Conservation (phyloP, 371 early-diverging fungal species). For the Amoeboaphelidium protococcarum region DNA sequence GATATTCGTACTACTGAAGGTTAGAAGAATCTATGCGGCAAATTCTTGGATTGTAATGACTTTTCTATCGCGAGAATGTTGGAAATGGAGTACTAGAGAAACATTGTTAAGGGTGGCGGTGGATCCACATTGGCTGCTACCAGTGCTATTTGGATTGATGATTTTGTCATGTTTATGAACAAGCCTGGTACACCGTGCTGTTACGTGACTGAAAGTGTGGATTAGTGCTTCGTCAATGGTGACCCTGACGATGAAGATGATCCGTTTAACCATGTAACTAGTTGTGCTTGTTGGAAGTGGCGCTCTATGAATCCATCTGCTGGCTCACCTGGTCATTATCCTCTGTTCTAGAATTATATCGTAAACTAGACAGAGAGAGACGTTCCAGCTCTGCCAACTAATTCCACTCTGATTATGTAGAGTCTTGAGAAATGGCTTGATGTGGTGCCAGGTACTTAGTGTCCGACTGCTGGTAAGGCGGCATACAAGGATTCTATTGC, state of each 20-base stretch:
- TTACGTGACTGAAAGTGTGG: not conserved
- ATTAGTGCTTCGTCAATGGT: not conserved
- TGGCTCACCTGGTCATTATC: not conserved
- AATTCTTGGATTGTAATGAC: constrained; percentile 26
- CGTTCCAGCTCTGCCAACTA: not conserved
- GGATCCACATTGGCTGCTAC: constrained; percentile 38
- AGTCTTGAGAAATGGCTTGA: constrained; percentile 26
- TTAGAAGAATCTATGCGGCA: constrained; percentile 32
- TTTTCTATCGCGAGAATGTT: constrained; percentile 28
- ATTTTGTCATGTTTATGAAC: constrained; percentile 18
- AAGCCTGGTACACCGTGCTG: not conserved
- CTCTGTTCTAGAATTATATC: not conserved
- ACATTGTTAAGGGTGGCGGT: constrained; percentile 20
- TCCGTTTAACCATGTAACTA: not conserved
- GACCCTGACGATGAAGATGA: not conserved
- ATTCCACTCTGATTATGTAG: not conserved
- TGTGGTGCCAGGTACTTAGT: constrained; percentile 23
- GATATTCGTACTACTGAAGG: constrained; percentile 19
- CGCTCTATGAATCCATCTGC: not conserved
- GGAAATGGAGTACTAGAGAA: constrained; percentile 20
- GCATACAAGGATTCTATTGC: constrained; percentile 34
- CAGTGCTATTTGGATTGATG: constrained; percentile 40
- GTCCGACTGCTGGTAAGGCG: constrained; percentile 40
- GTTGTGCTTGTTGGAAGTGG: not conserved
- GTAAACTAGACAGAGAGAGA: constrained; percentile 13